phyloP scores from a whole-genome alignment of 2,329 filamentous ascomycete species.

The Claviceps africana region DNA sequence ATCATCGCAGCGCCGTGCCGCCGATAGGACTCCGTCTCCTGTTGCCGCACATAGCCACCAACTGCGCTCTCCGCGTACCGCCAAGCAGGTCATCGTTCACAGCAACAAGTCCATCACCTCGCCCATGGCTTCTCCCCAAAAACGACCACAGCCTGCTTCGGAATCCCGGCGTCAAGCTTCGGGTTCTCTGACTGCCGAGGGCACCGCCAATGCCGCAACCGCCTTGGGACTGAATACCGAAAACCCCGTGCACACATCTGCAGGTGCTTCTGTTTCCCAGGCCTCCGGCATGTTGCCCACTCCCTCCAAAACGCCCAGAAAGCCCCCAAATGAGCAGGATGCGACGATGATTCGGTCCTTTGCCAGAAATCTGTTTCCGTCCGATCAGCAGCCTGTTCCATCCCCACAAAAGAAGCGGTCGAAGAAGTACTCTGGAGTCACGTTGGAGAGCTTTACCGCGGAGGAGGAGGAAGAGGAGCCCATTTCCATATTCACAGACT shows the following conservation, averaged over 20 bases:
- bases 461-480: conserved; percentile 42
- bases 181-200: conserved; percentile 29
- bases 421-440: conserved; percentile 42
- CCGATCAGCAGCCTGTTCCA: conserved; percentile 42
- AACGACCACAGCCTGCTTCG: conserved; percentile 34
- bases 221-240: conserved; percentile 24
- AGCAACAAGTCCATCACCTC: conserved; percentile 22
- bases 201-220: conserved; percentile 27
- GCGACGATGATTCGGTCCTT: conserved; percentile 38
- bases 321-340: conserved; percentile 38
- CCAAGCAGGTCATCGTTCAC: conserved; percentile 18
- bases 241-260: conserved; percentile 14
- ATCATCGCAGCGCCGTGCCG: conserved; percentile 35
- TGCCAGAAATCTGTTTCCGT: conserved; percentile 49
- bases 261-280: conserved; percentile 17
- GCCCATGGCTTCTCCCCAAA: conserved; percentile 33
- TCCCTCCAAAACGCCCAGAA: conserved; percentile 63
- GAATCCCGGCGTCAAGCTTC: conserved; percentile 35
- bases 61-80: conserved; percentile 18
- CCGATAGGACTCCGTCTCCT: conserved; percentile 44
- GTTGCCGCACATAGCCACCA: conserved; percentile 20
- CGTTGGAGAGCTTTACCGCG: conserved; percentile 43
- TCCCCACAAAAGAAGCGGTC: conserved; percentile 43
- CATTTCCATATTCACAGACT: conserved; percentile 67
- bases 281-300: conserved; percentile 53